Evolutionary conservation across 1,284 basidiomycete genomes (phyloP).

Genomic region (Malassezia psittaci): DNA sequence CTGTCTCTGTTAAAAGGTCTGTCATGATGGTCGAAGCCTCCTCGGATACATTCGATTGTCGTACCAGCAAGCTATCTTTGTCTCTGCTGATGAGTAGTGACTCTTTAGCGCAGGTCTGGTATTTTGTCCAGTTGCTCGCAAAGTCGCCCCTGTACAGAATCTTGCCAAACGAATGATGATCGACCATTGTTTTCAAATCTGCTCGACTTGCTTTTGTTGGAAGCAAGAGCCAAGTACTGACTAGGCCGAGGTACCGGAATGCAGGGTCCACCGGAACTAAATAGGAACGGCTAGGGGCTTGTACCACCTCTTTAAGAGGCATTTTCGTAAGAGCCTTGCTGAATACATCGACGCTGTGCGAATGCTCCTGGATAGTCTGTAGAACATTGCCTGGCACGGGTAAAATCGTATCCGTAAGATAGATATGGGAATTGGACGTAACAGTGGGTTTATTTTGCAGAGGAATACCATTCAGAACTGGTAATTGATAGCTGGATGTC

Average conservation of each 20-base stretch:
- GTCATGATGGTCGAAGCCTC: constrained; percentile 35
- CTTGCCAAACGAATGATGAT: constrained; percentile 70
- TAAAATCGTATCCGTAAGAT: constrained; percentile 74
- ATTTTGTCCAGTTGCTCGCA: constrained; percentile 37
- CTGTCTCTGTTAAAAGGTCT: constrained; percentile 73
- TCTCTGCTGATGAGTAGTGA: constrained; percentile 4
- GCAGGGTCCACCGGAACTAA: constrained; percentile 80
- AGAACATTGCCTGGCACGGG: constrained; percentile 65
- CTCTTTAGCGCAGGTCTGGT: constrained; percentile 30
- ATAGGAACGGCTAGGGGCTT: constrained; percentile 63
- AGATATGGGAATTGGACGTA: constrained; percentile 65
- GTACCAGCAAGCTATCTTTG: constrained; percentile 25
- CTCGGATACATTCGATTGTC: constrained; percentile 3
- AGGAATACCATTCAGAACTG: constrained; percentile 51
- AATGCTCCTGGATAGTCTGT: constrained; percentile 69
- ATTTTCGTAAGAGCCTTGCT: constrained; percentile 58
- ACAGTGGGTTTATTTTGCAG: constrained; percentile 77
- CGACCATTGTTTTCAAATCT: constrained; percentile 69
- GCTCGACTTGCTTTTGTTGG: constrained; percentile 52
- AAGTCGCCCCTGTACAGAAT: constrained; percentile 65
- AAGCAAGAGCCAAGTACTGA: constrained; percentile 71
- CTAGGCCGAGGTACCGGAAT: constrained; percentile 75
- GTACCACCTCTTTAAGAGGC: constrained; percentile 27
- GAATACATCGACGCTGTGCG: constrained; percentile 56
- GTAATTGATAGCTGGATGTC: constrained; percentile 22